phyloP scores from a whole-genome alignment of 2,329 filamentous ascomycete species.

The Leptographium wingfieldii region DNA sequence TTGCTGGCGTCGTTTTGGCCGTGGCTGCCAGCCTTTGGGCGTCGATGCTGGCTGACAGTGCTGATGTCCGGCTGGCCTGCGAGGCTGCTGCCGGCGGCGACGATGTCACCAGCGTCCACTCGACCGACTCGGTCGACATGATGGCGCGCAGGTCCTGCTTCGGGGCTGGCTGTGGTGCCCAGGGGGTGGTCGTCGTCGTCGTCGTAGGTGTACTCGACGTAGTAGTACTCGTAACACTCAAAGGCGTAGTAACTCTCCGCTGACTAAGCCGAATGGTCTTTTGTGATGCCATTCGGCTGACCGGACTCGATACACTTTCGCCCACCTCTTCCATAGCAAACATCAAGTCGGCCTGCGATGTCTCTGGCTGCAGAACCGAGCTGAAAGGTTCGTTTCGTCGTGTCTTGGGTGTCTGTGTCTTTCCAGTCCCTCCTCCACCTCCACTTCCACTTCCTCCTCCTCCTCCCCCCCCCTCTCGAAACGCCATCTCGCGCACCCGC shows the following conservation, averaged over 20 bases:
- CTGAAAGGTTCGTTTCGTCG: conserved; percentile 45
- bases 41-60: background rate
- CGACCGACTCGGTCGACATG: conserved; percentile 45
- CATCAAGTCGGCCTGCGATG: conserved; percentile 65
- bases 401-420: conserved; percentile 17
- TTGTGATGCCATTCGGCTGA: too few relatives aligned
- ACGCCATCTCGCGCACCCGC: conserved; percentile 64
- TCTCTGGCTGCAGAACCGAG: conserved; percentile 55
- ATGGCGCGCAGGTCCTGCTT: conserved; percentile 69
- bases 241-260: too few relatives aligned
- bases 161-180: conserved; percentile 21
- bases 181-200: background rate
- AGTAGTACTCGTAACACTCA: too few relatives aligned
- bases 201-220: too few relatives aligned
- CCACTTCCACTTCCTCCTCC: conserved; percentile 20
- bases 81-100: background rate
- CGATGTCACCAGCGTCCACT: conserved; percentile 10
- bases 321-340: conserved; percentile 88
- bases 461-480: conserved; percentile 29
- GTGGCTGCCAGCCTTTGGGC: conserved; percentile 16
- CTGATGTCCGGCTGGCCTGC: conserved; percentile 12
- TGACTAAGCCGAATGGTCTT: too few relatives aligned
- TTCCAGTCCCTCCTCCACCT: conserved; percentile 33
- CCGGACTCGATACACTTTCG: background rate
- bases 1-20: conserved; percentile 32